Conservation (phyloP, 1,139 yeast genomes). For the Saccharomyces hybrid region DNA sequence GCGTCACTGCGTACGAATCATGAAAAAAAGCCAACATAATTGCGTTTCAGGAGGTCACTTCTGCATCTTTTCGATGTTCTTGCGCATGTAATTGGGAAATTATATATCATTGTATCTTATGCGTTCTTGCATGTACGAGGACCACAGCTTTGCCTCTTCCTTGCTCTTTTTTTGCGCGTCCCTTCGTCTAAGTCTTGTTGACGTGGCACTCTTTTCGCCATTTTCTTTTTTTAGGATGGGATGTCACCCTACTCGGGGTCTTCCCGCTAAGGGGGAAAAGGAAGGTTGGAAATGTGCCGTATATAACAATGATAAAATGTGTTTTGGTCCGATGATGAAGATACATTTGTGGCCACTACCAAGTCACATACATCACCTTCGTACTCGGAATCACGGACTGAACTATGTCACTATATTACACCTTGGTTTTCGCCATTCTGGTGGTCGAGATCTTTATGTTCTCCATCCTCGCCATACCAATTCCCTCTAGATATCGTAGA, state of each 20-base stretch:
- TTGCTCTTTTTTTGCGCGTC: not conserved
- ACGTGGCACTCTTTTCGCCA: conserved; percentile 1
- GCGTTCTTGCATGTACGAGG: too few relatives aligned
- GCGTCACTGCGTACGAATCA: not conserved
- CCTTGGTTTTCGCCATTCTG: conserved; percentile 57
- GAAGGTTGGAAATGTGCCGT: not conserved
- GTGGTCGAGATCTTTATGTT: conserved; percentile 76
- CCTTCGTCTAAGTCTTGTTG: not conserved
- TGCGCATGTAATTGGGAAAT: not conserved
- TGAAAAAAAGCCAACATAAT: not conserved
- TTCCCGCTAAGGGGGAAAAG: not conserved
- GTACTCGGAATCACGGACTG: not conserved
- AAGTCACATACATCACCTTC: not conserved
- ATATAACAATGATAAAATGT: not conserved
- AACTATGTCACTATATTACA: conserved; percentile 29
- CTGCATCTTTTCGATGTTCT: not conserved
- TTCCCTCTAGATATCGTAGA: conserved; percentile 69
- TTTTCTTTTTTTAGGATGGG: not conserved
- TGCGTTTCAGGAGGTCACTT: not conserved
- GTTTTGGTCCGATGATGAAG: too few relatives aligned
- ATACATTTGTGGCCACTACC: not conserved
- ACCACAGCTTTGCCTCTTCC: too few relatives aligned
- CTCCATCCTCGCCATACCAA: conserved; percentile 73
- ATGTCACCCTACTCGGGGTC: not conserved
- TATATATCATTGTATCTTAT: too few relatives aligned